Conservation (phyloP, 768 basidiomycete species). For the Boletus subparvulus region DNA sequence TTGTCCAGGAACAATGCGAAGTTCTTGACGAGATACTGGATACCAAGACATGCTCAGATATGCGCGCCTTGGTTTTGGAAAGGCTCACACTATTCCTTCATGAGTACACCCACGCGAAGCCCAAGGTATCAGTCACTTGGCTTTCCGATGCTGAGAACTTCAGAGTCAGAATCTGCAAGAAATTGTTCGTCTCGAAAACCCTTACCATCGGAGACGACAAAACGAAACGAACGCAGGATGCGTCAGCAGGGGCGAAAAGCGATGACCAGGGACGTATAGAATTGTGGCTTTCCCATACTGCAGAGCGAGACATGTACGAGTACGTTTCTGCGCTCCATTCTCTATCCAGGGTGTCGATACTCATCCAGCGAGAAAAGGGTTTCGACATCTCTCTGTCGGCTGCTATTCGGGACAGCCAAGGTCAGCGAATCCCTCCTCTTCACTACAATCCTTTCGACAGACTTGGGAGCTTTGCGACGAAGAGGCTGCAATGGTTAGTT, state of each 20-base stretch:
- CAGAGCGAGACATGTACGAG: conserved; percentile 1
- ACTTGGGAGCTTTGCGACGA: not conserved
- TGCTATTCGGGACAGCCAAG: not conserved
- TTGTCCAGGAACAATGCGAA: not conserved
- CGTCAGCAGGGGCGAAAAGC: not conserved
- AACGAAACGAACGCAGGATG: not conserved
- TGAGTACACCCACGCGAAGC: not conserved
- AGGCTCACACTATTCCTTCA: not conserved
- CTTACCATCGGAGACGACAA: not conserved
- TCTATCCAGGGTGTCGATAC: not conserved
- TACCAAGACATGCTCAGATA: not conserved
- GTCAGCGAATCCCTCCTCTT: not conserved
- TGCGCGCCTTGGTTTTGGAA: not conserved
- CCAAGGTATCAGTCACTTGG: not conserved
- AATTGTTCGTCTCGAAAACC: not conserved
- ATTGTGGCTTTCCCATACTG: not conserved
- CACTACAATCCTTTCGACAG: not conserved
- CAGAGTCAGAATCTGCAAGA: not conserved
- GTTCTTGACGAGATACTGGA: not conserved
- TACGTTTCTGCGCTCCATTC: not conserved
- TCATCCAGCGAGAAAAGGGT: not conserved
- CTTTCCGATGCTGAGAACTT: not conserved
- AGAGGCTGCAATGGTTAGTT: not conserved
- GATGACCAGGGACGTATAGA: not conserved
- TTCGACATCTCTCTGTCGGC: not conserved